phyloP scores from a whole-genome alignment of 2,329 filamentous ascomycete species.

The Eutypella sp. region DNA sequence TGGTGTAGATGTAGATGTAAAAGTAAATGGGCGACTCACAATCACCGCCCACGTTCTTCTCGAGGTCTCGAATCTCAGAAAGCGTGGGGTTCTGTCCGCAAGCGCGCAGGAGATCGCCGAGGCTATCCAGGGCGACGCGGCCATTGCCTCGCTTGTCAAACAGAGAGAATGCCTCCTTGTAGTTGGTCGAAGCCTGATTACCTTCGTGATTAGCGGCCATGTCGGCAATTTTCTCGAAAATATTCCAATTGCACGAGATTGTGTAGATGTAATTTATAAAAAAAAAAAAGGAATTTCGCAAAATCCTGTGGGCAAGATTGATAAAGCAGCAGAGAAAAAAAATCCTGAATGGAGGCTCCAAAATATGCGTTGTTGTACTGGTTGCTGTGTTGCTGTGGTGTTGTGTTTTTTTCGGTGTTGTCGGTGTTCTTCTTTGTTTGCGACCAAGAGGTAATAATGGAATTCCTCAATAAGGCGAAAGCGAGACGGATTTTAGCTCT shows the following conservation, averaged over 20 bases:
- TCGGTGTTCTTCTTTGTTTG: too few species aligned
- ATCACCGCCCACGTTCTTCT: slow-evolving; percentile 83
- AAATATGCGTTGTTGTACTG: too few species aligned
- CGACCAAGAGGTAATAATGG: too few species aligned
- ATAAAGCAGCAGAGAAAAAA: neutral
- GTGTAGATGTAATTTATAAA: neutral
- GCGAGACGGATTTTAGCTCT: too few species aligned
- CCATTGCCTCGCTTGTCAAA: slow-evolving; percentile 99
- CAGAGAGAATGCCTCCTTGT: slow-evolving; percentile 99
- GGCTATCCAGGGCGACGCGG: slow-evolving; percentile 77
- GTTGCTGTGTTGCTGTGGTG: too few species aligned
- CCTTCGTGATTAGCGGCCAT: slow-evolving; percentile 29
- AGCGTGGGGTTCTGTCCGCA: slow-evolving; percentile 98
- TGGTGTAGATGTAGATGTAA: too few species aligned
- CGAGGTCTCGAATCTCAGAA: slow-evolving; percentile 84
- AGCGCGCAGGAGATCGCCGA: slow-evolving; percentile 90
- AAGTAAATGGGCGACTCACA: slow-evolving; percentile 58
- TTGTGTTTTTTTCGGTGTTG: too few species aligned
- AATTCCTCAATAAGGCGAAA: too few species aligned
- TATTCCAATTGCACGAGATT: neutral
- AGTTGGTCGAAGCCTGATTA: slow-evolving; percentile 79
- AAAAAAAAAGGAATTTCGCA: neutral
- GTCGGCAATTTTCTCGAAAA: slow-evolving; percentile 3
- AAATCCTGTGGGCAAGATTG: neutral
- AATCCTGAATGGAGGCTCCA: too few species aligned